phyloP scores from a whole-genome alignment of 2,329 filamentous ascomycete species.

The Ceratocystis smalleyi region DNA sequence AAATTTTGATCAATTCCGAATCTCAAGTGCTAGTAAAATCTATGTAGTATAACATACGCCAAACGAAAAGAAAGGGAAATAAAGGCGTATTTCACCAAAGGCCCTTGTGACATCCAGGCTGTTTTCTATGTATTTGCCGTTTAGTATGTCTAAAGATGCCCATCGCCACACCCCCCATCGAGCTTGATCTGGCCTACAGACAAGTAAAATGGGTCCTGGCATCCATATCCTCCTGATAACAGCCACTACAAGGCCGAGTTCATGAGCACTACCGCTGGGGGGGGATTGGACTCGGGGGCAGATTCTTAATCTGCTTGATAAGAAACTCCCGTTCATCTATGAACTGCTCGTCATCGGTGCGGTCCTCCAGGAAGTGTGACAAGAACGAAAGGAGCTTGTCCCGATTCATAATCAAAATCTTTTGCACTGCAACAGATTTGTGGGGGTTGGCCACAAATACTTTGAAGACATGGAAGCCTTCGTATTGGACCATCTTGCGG shows the following conservation, averaged over 20 bases:
- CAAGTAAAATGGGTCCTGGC: not conserved
- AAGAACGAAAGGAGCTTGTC: slow-evolving; percentile 81
- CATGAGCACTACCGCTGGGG: slow-evolving; percentile 28
- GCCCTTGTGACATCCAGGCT: not conserved
- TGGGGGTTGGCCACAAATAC: slow-evolving; percentile 98
- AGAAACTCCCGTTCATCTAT: slow-evolving; percentile 95
- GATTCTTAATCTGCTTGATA: slow-evolving; percentile 76
- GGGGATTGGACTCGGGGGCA: slow-evolving; percentile 43
- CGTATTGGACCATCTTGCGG: slow-evolving; percentile 97
- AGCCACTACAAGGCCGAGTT: not conserved
- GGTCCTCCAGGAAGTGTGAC: slow-evolving; percentile 80
- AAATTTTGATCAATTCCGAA: too few relatives aligned
- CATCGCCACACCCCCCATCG: not conserved
- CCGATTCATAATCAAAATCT: slow-evolving; percentile 90
- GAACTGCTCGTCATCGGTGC: slow-evolving; percentile 95
- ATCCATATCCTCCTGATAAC: not conserved
- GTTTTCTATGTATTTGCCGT: not conserved
- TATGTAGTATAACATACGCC: not conserved
- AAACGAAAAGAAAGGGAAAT: not conserved
- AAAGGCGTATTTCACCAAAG: not conserved
- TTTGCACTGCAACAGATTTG: slow-evolving; percentile 90
- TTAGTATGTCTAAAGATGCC: not conserved
- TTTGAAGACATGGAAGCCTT: slow-evolving; percentile 98
- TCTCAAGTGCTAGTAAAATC: too few relatives aligned
- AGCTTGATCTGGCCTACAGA: not conserved